Conservation (phyloP, 169 alveolate species). For the Babesia sp. region DNA sequence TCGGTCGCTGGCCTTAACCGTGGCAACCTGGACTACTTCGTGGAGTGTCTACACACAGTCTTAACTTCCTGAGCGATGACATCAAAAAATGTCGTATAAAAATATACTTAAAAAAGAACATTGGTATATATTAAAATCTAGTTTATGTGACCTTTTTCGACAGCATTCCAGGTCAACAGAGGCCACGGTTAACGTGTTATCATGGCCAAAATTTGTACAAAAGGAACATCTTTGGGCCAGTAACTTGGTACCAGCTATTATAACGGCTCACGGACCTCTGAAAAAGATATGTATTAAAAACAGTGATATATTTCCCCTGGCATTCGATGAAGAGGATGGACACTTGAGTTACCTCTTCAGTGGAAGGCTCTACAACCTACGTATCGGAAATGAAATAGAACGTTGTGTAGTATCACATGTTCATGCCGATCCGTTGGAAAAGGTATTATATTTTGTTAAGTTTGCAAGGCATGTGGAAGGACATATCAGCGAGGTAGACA, state of each 20-base stretch:
- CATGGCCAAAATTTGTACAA: slow-evolving; percentile 65
- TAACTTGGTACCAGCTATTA: slow-evolving; percentile 74
- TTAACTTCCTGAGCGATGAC: neutral
- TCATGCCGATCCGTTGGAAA: slow-evolving; percentile 80
- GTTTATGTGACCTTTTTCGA: slow-evolving; percentile 47
- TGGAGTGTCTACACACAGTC: slow-evolving; percentile 49
- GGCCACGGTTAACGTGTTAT: slow-evolving; percentile 41
- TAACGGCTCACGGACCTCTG: slow-evolving; percentile 69
- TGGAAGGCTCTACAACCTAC: slow-evolving; percentile 77
- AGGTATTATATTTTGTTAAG: slow-evolving; percentile 75
- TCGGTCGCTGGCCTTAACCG: slow-evolving; percentile 54
- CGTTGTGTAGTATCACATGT: slow-evolving; percentile 77
- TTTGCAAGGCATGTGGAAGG: slow-evolving; percentile 81
- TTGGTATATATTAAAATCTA: slow-evolving; percentile 54
- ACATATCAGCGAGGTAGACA: slow-evolving; percentile 70
- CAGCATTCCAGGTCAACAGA: slow-evolving; percentile 41
- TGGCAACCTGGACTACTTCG: slow-evolving; percentile 44
- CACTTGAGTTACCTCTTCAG: slow-evolving; percentile 79
- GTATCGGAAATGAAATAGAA: slow-evolving; percentile 54
- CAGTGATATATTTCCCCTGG: slow-evolving; percentile 68
- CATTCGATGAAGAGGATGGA: slow-evolving; percentile 83
- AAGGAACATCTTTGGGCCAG: slow-evolving; percentile 58
- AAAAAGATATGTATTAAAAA: slow-evolving; percentile 66
- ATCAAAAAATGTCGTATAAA: slow-evolving; percentile 52
- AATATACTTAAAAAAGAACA: slow-evolving; percentile 40